Evolutionary conservation across 139 green algal species (phyloP).

Genomic region (Diplosphaera chodatii): DNA sequence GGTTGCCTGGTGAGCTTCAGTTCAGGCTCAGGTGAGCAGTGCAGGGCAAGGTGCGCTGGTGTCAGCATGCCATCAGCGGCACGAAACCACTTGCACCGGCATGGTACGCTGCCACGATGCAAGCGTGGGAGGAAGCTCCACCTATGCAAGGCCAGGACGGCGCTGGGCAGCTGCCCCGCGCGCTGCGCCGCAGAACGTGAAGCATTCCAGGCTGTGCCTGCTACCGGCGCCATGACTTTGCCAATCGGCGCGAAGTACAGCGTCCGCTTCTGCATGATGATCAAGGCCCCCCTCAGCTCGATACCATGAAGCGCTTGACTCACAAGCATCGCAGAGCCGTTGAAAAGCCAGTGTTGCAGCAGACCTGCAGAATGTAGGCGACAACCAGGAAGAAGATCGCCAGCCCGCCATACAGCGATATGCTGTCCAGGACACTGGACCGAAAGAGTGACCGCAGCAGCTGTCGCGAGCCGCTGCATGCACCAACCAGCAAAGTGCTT

Average conservation of each 20-base stretch:
- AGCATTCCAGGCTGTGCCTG: not conserved
- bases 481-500: no score
- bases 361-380: slow-evolving; percentile 38
- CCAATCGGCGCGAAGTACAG: slow-evolving; percentile 42
- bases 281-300: no score
- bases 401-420: slow-evolving; percentile 55
- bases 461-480: slow-evolving; percentile 8
- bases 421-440: slow-evolving; percentile 26
- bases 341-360: no score
- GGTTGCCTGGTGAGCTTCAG: no score
- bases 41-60: no score
- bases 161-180: not conserved
- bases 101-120: no score
- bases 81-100: no score
- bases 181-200: not conserved
- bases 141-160: not conserved
- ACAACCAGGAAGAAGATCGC: slow-evolving; percentile 50
- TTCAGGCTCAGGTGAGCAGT: no score
- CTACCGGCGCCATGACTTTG: not conserved
- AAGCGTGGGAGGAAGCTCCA: no score
- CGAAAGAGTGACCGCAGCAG: slow-evolving; percentile 43
- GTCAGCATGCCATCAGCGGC: no score
- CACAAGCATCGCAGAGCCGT: no score
- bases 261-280: slow-evolving; percentile 45
- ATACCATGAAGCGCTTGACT: no score